Conservation (phyloP, 139 green algal genomes). For the Chlorella sp. region DNA sequence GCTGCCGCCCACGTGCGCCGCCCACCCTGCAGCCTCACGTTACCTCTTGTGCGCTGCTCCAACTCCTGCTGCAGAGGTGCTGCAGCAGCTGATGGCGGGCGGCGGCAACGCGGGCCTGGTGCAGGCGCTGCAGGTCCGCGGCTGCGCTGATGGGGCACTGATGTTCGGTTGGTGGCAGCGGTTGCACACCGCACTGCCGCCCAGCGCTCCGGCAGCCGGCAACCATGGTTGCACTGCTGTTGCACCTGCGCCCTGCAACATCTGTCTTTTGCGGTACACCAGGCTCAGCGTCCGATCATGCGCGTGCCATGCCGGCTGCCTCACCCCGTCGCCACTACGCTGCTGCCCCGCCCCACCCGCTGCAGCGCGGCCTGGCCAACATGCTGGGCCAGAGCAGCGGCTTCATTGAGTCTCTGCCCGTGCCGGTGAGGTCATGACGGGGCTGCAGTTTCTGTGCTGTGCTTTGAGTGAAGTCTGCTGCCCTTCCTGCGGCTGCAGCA, state of each 20-base stretch:
- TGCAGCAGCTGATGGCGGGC: conserved; percentile 37
- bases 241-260: not conserved
- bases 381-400: conserved; percentile 64
- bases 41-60: not conserved
- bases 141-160: not conserved
- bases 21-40: not conserved
- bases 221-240: not conserved
- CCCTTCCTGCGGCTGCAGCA: too few species aligned
- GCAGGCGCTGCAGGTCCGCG: conserved; percentile 22
- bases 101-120: conserved; percentile 25
- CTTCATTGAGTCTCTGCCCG: conserved; percentile 62
- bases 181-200: too few species aligned
- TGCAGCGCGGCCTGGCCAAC: conserved; percentile 48
- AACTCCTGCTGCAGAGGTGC: conserved; percentile 21
- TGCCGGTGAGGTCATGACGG: conserved; percentile 35
- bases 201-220: not conserved
- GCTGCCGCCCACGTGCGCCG: not conserved
- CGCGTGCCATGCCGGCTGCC: too few species aligned
- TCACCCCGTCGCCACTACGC: not conserved
- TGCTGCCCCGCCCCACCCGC: not conserved
- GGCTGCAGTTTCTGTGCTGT: too few species aligned
- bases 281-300: too few species aligned
- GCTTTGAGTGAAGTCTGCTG: too few species aligned
- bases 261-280: not conserved
- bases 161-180: not conserved